A percentile compares a stretch with the other conserved stretches of the same genome.
Evolutionary conservation across 352 stramenopile species (phyloP).

Genomic region (Saprolegnia parasitica): DNA sequence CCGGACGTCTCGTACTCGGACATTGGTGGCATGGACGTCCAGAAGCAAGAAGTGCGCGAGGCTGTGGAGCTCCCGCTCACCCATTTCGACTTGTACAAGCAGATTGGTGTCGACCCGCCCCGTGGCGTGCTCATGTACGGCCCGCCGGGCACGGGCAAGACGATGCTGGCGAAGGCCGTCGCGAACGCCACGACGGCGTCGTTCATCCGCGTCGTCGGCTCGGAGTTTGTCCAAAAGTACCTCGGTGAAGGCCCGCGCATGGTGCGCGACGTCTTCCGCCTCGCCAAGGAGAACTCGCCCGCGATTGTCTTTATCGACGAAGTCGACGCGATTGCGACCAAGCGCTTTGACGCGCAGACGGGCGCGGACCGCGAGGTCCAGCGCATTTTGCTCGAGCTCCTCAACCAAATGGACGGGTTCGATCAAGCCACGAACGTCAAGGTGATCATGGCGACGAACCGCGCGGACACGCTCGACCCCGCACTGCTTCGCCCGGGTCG

Average conservation of each 20-base stretch:
- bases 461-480: slow-evolving; percentile 98
- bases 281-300: slow-evolving; percentile 98
- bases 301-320: slow-evolving; percentile 99
- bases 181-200: slow-evolving; percentile 98
- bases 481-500: slow-evolving; percentile 96
- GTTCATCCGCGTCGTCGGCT: slow-evolving; percentile 97
- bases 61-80: slow-evolving; percentile 99
- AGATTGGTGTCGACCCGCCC: slow-evolving; percentile 99
- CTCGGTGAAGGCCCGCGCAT: slow-evolving; percentile 98
- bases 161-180: slow-evolving; percentile 99
- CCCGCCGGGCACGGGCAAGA: slow-evolving; percentile 95
- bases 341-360: slow-evolving; percentile 98
- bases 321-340: slow-evolving; percentile 99
- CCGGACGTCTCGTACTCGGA: slow-evolving; percentile 94
- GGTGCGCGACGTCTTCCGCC: slow-evolving; percentile 99
- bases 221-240: slow-evolving; percentile 99
- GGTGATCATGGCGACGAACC: slow-evolving; percentile 99
- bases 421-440: slow-evolving; percentile 99
- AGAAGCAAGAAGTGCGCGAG: slow-evolving; percentile 98
- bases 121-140: slow-evolving; percentile 98
- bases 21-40: slow-evolving; percentile 99
- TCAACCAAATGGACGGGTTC: slow-evolving; percentile 99
- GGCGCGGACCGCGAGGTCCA: slow-evolving; percentile 96
- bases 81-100: slow-evolving; percentile 99
- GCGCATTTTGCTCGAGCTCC: slow-evolving; percentile 98